Conservation (phyloP, 2,329 filamentous ascomycete species). For the Esteya vermicola region DNA sequence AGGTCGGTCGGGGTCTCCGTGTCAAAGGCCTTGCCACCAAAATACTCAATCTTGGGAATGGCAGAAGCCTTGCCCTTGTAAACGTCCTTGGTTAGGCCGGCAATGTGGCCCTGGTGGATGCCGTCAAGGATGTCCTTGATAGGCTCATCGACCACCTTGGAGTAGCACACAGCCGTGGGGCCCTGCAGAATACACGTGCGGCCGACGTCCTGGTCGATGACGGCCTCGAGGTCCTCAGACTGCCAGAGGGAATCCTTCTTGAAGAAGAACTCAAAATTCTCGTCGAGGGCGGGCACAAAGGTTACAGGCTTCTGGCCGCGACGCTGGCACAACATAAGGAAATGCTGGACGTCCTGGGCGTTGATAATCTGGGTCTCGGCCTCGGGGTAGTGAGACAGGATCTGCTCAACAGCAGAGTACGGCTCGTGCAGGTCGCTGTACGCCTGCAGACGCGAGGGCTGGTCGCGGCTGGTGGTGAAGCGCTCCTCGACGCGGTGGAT, state of each 20-base stretch:
- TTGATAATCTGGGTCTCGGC: slow-evolving; percentile 87
- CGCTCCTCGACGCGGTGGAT: slow-evolving; percentile 95
- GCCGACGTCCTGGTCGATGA: slow-evolving; percentile 90
- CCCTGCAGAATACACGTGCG: slow-evolving; percentile 94
- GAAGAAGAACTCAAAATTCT: slow-evolving; percentile 98
- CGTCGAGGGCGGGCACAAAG: slow-evolving; percentile 89
- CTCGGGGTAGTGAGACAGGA: slow-evolving; percentile 73
- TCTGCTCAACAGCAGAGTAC: slow-evolving; percentile 61
- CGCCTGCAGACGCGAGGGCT: slow-evolving; percentile 74
- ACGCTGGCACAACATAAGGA: slow-evolving; percentile 81
- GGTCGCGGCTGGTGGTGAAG: slow-evolving; percentile 59
- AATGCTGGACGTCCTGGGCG: slow-evolving; percentile 95
- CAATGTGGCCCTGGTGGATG: slow-evolving; percentile 80
- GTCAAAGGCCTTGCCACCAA: slow-evolving; percentile 75
- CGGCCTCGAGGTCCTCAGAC: slow-evolving; percentile 91
- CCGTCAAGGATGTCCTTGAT: slow-evolving; percentile 88
- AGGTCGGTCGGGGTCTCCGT: slow-evolving; percentile 59
- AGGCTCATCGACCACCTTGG: slow-evolving; percentile 79
- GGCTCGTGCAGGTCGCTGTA: slow-evolving; percentile 80
- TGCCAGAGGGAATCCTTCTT: slow-evolving; percentile 99
- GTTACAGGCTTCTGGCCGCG: slow-evolving; percentile 91
- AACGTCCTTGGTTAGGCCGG: slow-evolving; percentile 61
- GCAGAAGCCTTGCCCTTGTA: slow-evolving; percentile 60
- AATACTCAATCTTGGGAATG: slow-evolving; percentile 85
- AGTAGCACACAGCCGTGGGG: slow-evolving; percentile 82